Base-by-base conservation (phyloP, 306 rosid species). In the Echinosophora koreensis region DNA sequence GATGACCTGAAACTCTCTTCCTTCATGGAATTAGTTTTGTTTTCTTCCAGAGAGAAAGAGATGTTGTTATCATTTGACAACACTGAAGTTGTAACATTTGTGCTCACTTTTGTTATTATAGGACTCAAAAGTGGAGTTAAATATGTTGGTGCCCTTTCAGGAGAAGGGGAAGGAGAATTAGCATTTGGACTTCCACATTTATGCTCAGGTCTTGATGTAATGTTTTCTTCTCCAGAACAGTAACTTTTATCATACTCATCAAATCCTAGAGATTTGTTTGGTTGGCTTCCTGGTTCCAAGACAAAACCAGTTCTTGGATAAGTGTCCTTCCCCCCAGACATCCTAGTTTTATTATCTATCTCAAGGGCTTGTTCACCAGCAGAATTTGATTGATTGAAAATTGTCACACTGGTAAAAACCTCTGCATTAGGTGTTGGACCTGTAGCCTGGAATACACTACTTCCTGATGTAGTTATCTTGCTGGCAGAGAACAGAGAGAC, bases 401-500 rank as follows among this genome's bases (percentile, higher is more conserved):
- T 27, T 3, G 88, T 74, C 13, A 61, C 28, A 41, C 84, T 72
- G 39, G 77, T 81, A 37, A 54, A 49, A 30, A 50, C 32, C 64
- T 78, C 72, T 22, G 71, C 70, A 35, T 65, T 55, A 13, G 86
- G 34, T 15, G 69, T 56, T 17, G 70, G 80, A 80, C 76, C 73
- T 34, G 54, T 62, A 38, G 73, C 50, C 62, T 70, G 76, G 42
- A 81, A 76, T 69, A 28, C 46, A 79, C 62, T 64, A 58, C 47
- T 84, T 68, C 41, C 76, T 68, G 66, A 42, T 50, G 62, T 8
- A 1, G 84, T 78, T 69, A 67, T 68, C 70, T 80, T 90, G 22
- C 30, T 49, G 9, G 86, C 38, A 50, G 87, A 82, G 69, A 84
- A 77, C 52, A 85, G 70, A 71, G 95, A 83, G 14, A 78, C 5